Conservation (phyloP, 139 green algal species). For the Diplosphaera chodatii region DNA sequence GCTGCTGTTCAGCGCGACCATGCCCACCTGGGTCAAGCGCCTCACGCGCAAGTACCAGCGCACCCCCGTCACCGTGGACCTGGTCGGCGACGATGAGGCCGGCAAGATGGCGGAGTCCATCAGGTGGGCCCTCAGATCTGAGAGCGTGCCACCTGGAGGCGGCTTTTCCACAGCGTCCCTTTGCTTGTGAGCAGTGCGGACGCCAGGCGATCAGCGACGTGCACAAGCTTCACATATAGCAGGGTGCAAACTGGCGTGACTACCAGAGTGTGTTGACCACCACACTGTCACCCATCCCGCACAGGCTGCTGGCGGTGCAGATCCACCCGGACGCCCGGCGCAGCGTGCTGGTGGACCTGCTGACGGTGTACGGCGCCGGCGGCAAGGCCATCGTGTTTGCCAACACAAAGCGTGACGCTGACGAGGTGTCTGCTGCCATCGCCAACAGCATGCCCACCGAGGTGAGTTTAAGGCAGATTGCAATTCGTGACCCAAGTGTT, state of each 20-base stretch:
- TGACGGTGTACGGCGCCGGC: slow-evolving; percentile 70
- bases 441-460: slow-evolving; percentile 29
- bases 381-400: slow-evolving; percentile 81
- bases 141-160: too few species aligned
- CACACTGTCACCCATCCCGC: too few species aligned
- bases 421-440: slow-evolving; percentile 66
- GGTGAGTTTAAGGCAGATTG: slow-evolving; percentile 8
- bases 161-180: too few species aligned
- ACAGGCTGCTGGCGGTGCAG: slow-evolving; percentile 31
- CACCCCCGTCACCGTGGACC: slow-evolving; percentile 83
- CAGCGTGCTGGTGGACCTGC: slow-evolving; percentile 75
- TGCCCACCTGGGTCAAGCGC: slow-evolving; percentile 93
- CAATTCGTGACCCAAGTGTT: too few species aligned
- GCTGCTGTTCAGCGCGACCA: slow-evolving; percentile 94
- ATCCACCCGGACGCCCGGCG: slow-evolving; percentile 27
- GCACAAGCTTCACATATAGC: too few species aligned
- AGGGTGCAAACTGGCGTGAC: too few species aligned
- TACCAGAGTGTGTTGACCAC: too few species aligned
- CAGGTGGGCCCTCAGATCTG: slow-evolving; percentile 19
- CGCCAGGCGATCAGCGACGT: too few species aligned
- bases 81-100: slow-evolving; percentile 79
- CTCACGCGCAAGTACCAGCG: slow-evolving; percentile 71
- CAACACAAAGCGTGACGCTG: slow-evolving; percentile 81
- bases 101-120: slow-evolving; percentile 75
- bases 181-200: too few species aligned